These are phyloP conservation scores for Echeveria elegans DNA, from an alignment of 164 flowering plant species.

Conservation along the genomic window DNA sequence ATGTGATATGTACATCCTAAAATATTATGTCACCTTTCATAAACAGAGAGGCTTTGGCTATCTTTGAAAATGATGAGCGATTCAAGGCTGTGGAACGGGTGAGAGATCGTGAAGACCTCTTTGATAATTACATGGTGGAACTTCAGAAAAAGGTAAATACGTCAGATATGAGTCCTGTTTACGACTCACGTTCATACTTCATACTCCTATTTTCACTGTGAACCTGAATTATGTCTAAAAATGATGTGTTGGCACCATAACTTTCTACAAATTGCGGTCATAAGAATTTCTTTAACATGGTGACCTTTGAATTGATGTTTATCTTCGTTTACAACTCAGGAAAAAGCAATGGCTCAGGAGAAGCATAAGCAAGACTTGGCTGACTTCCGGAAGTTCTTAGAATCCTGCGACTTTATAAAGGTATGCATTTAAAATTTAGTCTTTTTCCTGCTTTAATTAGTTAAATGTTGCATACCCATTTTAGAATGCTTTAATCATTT, in stretches of 20 bases:
- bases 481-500: not conserved
- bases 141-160: constrained; percentile 65
- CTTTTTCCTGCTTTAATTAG: not conserved
- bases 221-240: not conserved
- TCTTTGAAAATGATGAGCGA: constrained; percentile 93
- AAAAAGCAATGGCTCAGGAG: constrained; percentile 74
- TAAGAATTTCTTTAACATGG: too few relatives aligned
- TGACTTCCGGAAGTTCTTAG: constrained; percentile 69
- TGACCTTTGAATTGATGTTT: not conserved
- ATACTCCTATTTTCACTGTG: not conserved
- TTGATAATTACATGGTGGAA: constrained; percentile 64
- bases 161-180: not conserved
- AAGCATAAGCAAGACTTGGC: constrained; percentile 54
- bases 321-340: constrained; percentile 31
- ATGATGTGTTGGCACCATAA: not conserved
- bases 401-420: constrained; percentile 87
- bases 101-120: constrained; percentile 94
- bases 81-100: constrained; percentile 80
- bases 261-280: not conserved
- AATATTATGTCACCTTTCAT: constrained; percentile 1
- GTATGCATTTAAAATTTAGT: constrained; percentile 17
- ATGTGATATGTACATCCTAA: not conserved
- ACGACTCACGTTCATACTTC: too few relatives aligned
- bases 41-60: constrained; percentile 62
- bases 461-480: not conserved